Evolutionary conservation across 2,329 filamentous ascomycete genomes (phyloP).

Genomic region (Penicillium sp.): DNA sequence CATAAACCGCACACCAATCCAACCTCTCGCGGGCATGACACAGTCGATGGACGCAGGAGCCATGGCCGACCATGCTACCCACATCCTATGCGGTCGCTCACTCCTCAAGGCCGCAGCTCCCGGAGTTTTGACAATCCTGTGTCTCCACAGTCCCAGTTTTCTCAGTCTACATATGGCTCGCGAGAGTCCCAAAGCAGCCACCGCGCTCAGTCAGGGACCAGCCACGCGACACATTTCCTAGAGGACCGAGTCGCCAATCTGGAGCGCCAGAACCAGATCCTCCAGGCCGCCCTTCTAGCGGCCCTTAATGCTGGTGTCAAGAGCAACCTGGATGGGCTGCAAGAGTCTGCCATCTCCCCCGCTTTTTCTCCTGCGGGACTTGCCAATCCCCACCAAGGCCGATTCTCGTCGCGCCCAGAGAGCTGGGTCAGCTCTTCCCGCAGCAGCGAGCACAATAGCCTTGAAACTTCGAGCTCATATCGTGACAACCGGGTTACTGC

Average conservation of each 20-base stretch:
- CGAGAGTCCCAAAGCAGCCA: conserved; percentile 21
- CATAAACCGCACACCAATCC: conserved; percentile 9
- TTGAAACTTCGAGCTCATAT: conserved; percentile 20
- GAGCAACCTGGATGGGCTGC: conserved; percentile 28
- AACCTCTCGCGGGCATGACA: conserved; percentile 12
- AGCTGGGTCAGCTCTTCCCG: conserved; percentile 32
- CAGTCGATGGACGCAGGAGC: conserved; percentile 9
- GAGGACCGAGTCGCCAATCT: conserved; percentile 41
- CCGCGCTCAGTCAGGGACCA: conserved; percentile 9
- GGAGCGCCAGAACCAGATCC: conserved; percentile 44
- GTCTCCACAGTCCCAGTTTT: conserved; percentile 25
- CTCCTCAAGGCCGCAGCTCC: conserved; percentile 24
- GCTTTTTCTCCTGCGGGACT: conserved; percentile 18
- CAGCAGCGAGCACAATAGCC: conserved; percentile 29
- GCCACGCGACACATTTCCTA: conserved; percentile 26
- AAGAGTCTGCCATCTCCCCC: conserved; percentile 22
- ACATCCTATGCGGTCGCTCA: conserved; percentile 18
- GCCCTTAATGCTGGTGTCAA: conserved; percentile 40
- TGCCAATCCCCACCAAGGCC: conserved; percentile 18
- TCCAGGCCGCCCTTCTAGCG: conserved; percentile 43
- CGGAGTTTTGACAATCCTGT: conserved; percentile 21
- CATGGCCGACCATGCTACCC: conserved; percentile 11
- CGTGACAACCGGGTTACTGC: conserved; percentile 24
- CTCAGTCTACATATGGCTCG: conserved; percentile 22
- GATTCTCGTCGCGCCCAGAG: conserved; percentile 21